These are phyloP conservation scores for Plasmodium relictum DNA, from an alignment of 169 alveolate species.

Conservation along the genomic window DNA sequence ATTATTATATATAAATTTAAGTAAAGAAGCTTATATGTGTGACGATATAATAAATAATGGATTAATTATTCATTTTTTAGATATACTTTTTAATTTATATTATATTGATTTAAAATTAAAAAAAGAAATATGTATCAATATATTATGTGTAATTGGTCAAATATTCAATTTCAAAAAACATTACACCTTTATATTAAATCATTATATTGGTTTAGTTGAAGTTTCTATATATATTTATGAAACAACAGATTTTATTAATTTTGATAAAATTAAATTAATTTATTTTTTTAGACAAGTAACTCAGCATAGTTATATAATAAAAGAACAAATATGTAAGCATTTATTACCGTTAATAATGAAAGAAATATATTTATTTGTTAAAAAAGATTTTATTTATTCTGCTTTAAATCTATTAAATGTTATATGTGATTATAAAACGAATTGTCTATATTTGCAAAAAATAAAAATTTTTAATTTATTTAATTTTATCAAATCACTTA, in stretches of 20 bases:
- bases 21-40: constrained; percentile 56
- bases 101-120: constrained; percentile 17
- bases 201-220: constrained; percentile 25
- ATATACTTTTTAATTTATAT: constrained; percentile 24
- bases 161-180: constrained; percentile 46
- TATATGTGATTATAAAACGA: constrained; percentile 26
- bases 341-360: constrained; percentile 33
- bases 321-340: constrained; percentile 33
- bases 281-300: constrained; percentile 42
- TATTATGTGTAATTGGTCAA: constrained; percentile 54
- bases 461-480: constrained; percentile 24
- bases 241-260: constrained; percentile 16
- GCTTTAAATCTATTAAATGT: constrained; percentile 28
- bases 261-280: constrained; percentile 38
- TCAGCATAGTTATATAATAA: constrained; percentile 13
- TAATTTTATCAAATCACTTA: constrained; percentile 23
- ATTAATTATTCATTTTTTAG: constrained; percentile 28
- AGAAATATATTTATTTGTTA: constrained; percentile 34
- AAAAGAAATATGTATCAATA: constrained; percentile 62
- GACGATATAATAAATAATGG: constrained; percentile 45
- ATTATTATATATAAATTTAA: constrained; percentile 40
- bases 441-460: constrained; percentile 9
- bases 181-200: constrained; percentile 23
- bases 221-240: constrained; percentile 43
- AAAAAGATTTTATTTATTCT: constrained; percentile 54